Base-by-base conservation (phyloP, 23 red algal genomes). In the Gracilaria gracilis region DNA sequence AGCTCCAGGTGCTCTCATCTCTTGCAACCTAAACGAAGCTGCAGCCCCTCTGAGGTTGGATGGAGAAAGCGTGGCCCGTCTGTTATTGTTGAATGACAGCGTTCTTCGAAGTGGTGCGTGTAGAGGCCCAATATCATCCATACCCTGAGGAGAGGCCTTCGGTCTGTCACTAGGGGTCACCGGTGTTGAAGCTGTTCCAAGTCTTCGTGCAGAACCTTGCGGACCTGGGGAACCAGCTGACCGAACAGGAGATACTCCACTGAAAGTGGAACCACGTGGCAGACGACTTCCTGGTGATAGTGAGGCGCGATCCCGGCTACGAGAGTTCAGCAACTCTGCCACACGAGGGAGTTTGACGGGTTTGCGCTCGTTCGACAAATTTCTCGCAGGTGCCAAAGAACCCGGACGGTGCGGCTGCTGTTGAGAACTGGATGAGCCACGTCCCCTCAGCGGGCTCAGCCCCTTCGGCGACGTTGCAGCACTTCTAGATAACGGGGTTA, bases 81-180 rank as follows among this genome's bases (percentile, higher is more conserved):
- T 77, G 39, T 77, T 77, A 51, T 77, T 77, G 72, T 77, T 77
- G 39, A 77, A 77, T 8, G 72, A 77, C 23, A 77, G 14, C 39
- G 72, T 77, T 77, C 72, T 77, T 16, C 72, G 72, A 4, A 77
- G 42, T 12, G 72, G 72, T 7, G 0, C 72, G 8, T 77, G 31
- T 20, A 77, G 39, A 28, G 72, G 72, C 9, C 8, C 46, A 9
- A 77, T 32, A 15, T 77, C 72, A 31, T 9, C 23, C 72, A 77
- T 37, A 51, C 42, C 72, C 34, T 77, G 72, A 27, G 72, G 72
- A 31, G 72, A 77, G 9, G 40, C 12, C 25, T 31, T 77, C 42
- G 72, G 72, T 51, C 72, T 40, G 50, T 77, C 50, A 20, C 39
- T 77, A 9, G 72, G 72, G 6, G 72, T 77, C 21, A 77, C 72